Base-by-base conservation (phyloP, 768 basidiomycete genomes). In the Tylopilus felleus region DNA sequence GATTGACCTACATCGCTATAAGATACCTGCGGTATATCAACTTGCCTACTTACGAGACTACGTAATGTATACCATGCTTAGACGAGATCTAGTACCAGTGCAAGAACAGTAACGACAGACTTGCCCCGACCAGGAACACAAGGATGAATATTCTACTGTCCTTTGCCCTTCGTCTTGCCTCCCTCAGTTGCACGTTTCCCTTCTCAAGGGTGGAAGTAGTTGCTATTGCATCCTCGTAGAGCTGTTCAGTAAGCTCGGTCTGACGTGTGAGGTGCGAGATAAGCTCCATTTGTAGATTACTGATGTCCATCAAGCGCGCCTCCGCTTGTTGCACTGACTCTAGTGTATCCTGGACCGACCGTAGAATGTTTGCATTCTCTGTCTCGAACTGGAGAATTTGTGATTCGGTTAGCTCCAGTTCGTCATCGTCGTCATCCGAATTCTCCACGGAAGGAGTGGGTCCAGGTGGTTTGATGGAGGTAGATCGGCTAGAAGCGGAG, bases 151-250 rank as follows among this genome's bases (percentile, higher is more conserved):
- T 74, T 69, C 97, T 78, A 38, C 90, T 83, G 62, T 97, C 95
- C 62, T 88, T 85, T 28, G 88, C 89, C 52, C 94, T 78, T 69
- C 91, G 80, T 68, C 84, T 84, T 16, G 97, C 96, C 74, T 94
- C 92, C 68, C 82, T 85, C 52, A 99, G 77, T 71, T 99, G 93
- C 40, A 80, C 76, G 62, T 98, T 98, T 31, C 96, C 94, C 69
- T 88, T 90, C 61, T 90, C 89, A 36, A 98, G 86, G 44, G 85
- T 88, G 8, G 83, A 85, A 12, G 91, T 88, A 27, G 90, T 90
- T 2, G 88, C 83, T 50, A 97, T 86, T 9, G 93, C 95, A 65
- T 99, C 96, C 61, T 97, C 93, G 66, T 93, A 97, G 56, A 99
- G 74, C 69, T 92, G 85, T 64, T 98, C 95, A 10, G 94, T 93